Base-by-base conservation (phyloP, 352 stramenopile species). In the Globisporangium alternatum region DNA sequence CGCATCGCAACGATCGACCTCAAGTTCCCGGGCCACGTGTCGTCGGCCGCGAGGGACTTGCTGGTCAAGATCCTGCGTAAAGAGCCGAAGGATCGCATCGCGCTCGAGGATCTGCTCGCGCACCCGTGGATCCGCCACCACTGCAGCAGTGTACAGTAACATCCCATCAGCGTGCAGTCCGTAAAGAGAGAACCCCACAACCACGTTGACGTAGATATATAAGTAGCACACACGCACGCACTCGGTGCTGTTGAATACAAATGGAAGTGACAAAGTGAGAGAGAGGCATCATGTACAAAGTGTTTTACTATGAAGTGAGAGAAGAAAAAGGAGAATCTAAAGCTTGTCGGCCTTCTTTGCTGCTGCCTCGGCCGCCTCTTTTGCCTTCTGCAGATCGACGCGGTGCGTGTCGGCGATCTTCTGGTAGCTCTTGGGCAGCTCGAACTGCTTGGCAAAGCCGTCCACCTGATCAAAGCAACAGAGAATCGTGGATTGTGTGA, bases 1-100 rank as follows among this genome's bases (percentile, higher is more conserved):
- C 83, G 97, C 51, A 99, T 99, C 70, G 87, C 87, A 9, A 93
- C 87, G 30, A 92, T 99, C 12, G 97, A 99, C 69, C 80, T 99
- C 48, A 80, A 92, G 68, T 99, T 99, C 78, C 97, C 97, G 3
- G 69, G 71, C 22, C 80, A 97, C 62, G 83, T 99, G 30, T 95
- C 92, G 7, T 69, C 89, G 2, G 86, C 97, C 64, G 97, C 98
- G 19, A 88, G 90, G 61, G 97, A 99, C 74, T 58, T 96, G 44
- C 74, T 99, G 54, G 94, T 97, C 60, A 97, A 95, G 51, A 96
- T 95, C 39, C 59, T 99, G 49, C 89, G 93, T 44, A 98, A 99
- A 69, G 96, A 99, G 56, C 97, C 97, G 6, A 80, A 81, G n/a
- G 81, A 97, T 22, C 90, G 98, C 49, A 90, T 99, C 62, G 66